Base-by-base conservation (phyloP, 202 grass and related monocot genomes). In the Carex sylvatica region DNA sequence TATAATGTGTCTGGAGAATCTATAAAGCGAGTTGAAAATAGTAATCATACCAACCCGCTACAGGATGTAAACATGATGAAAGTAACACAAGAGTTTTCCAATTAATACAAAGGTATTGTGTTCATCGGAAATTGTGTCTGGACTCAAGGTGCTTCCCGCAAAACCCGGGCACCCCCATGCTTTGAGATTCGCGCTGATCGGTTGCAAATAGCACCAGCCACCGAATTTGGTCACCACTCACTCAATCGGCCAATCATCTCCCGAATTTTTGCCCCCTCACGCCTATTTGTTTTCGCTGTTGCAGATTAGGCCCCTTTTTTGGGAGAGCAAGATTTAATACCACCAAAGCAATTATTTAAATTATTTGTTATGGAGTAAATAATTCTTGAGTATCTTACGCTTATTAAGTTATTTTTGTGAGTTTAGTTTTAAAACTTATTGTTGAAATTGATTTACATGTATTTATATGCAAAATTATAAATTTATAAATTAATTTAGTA, bases 121-220 rank as follows among this genome's bases (percentile, higher is more conserved):
- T 65, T 5, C 2, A 30, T 81, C 8, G 80, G 63, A 67, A 82
- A 82, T 82, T 82, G 80, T 82, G 79, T 52, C 14, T 6, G 20
- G 63, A 52, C 63, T 35, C 9, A 23, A 26, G 78, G 63, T 68
- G 62, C 80, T 67, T 42, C 63, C 61, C 80, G 63, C 80, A 67
- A 82, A 82, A 36, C 51, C 80, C 63, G 80, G 40, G 26, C 80
- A 70, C 63, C 40, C 40, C 46, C 2, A 30, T 49, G 80, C 80
- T 68, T 82, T 56, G 80, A 69, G 80, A 82, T 65, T 82, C 63
- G 80, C 40, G 80, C 26, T 11, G 2, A 35, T 69, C 44, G 58
- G 73, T 76, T 76, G 51, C 73, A 4, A 59, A 77, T 53, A 36
- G 73, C 52, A 77, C 3, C 73, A 2, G 73, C 15, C 73, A 77